A percentile compares a stretch with the other conserved stretches of the same genome.
Evolutionary conservation across 352 stramenopile genomes (phyloP).

Genomic region (Globisporangium takayamanum): DNA sequence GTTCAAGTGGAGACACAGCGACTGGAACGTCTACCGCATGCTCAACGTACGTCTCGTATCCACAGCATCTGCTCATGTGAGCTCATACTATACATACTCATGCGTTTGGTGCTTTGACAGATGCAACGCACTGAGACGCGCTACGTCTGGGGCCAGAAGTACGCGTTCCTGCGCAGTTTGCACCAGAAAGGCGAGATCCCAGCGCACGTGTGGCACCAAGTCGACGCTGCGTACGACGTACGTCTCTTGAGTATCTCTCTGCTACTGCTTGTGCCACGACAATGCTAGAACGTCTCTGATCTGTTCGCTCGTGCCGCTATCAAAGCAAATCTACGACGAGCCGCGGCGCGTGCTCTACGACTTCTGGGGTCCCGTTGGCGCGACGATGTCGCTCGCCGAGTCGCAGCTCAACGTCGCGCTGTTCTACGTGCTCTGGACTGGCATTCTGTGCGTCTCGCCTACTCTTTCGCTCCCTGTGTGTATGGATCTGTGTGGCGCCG

Average conservation of each 20-base stretch:
- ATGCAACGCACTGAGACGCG: conserved; percentile 41
- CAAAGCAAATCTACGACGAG: conserved; percentile 57
- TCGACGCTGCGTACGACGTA: conserved; percentile 67
- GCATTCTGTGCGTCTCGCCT: conserved; percentile 41
- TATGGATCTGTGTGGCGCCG: background rate
- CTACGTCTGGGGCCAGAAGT: conserved; percentile 62
- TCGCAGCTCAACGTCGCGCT: conserved; percentile 53
- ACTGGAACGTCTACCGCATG: conserved; percentile 20
- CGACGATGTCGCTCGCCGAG: conserved; percentile 37
- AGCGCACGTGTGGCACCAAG: conserved; percentile 33
- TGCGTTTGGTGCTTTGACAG: conserved; percentile 14
- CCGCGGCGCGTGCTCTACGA: conserved; percentile 49
- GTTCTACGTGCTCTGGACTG: conserved; percentile 60
- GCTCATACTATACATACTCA: background rate
- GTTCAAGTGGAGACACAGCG: conserved; percentile 17
- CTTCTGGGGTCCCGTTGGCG: conserved; percentile 47
- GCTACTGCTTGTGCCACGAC: background rate
- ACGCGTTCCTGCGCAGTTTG: conserved; percentile 43
- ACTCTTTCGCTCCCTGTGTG: background rate
- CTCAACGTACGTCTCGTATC: conserved; percentile 14
- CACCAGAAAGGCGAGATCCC: conserved; percentile 46
- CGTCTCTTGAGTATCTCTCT: conserved; percentile 2
- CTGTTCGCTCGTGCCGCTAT: background rate
- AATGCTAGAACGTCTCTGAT: background rate
- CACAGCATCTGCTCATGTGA: conserved; percentile 9